Conservation (phyloP, 345 rosid genomes). For the Ceriops zippeliana region DNA sequence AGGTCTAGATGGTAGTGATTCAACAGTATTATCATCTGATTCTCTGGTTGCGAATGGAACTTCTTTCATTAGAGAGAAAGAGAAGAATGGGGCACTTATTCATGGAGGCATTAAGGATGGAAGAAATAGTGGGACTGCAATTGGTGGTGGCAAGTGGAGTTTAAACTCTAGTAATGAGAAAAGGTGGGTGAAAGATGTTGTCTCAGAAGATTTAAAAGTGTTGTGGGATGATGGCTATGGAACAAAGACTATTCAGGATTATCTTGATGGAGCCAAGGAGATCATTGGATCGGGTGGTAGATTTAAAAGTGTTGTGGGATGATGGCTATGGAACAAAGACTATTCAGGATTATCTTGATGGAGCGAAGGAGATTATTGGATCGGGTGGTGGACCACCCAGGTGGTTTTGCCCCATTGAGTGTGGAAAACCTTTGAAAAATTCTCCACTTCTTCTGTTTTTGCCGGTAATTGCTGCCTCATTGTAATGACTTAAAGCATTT, state of each 20-base stretch:
- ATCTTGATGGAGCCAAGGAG: constrained; percentile 49
- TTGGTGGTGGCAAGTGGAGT: constrained; percentile 35
- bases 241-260: constrained; percentile 56
- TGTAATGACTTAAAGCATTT: background rate
- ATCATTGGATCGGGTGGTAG: constrained; percentile 56
- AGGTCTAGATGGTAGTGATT: constrained; percentile 32
- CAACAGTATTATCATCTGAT: constrained; percentile 32
- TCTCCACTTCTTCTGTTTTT: constrained; percentile 72
- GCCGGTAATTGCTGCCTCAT: constrained; percentile 49
- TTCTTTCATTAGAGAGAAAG: constrained; percentile 26
- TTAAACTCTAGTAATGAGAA: constrained; percentile 22
- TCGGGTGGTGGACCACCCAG: constrained; percentile 77
- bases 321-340: constrained; percentile 70
- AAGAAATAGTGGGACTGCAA: constrained; percentile 11
- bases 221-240: constrained; percentile 94
- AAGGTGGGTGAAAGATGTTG: constrained; percentile 28
- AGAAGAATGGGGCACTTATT: constrained; percentile 14
- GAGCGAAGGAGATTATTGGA: constrained; percentile 49
- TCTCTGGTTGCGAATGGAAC: constrained; percentile 34
- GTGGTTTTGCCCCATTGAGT: constrained; percentile 87
- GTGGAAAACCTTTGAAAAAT: constrained; percentile 59
- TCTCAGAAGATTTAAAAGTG: constrained; percentile 40
- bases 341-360: constrained; percentile 62
- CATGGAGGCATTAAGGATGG: constrained; percentile 3
- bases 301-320: constrained; percentile 70